phyloP scores from a whole-genome alignment of 495 filamentous ascomycete species.

The Aspergillus affinis region DNA sequence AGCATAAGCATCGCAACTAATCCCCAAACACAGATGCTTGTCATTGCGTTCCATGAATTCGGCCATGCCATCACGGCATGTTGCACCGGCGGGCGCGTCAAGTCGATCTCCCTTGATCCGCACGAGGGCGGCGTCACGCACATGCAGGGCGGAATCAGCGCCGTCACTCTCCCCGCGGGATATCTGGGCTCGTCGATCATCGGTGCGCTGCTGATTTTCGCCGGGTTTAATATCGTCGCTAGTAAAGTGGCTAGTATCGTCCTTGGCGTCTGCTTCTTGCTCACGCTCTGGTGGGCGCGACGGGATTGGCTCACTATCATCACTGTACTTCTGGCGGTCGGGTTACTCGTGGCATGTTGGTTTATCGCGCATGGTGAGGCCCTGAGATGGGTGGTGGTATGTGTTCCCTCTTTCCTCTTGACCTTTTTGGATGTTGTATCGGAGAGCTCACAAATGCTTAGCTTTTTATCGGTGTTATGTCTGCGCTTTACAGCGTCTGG shows the following conservation, averaged over 20 bases:
- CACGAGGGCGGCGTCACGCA: slow-evolving; percentile 73
- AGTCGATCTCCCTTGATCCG: slow-evolving; percentile 70
- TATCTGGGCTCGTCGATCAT: slow-evolving; percentile 76
- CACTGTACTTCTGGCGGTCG: slow-evolving; percentile 67
- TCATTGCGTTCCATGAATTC: slow-evolving; percentile 85
- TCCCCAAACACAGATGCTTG: slow-evolving; percentile 62
- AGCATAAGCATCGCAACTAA: slow-evolving; percentile 4
- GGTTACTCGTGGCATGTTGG: slow-evolving; percentile 72
- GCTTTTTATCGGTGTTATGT: slow-evolving; percentile 82
- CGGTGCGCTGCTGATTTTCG: slow-evolving; percentile 75
- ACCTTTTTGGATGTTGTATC: not conserved
- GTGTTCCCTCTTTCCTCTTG: slow-evolving; percentile 23
- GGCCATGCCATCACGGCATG: slow-evolving; percentile 71
- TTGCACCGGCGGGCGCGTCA: slow-evolving; percentile 69
- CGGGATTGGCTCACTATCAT: slow-evolving; percentile 73
- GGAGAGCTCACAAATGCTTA: slow-evolving; percentile 11
- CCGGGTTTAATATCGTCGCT: slow-evolving; percentile 77
- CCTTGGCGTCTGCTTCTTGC: slow-evolving; percentile 68
- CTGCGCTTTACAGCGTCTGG: slow-evolving; percentile 74
- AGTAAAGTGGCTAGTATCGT: slow-evolving; percentile 74
- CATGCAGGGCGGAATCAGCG: slow-evolving; percentile 74
- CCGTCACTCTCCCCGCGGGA: slow-evolving; percentile 72
- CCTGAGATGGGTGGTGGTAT: slow-evolving; percentile 67
- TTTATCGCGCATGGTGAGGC: slow-evolving; percentile 75
- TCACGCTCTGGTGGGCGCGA: slow-evolving; percentile 78